Conservation (phyloP, 371 early-diverging fungal genomes). For the Catenaria anguillulae region DNA sequence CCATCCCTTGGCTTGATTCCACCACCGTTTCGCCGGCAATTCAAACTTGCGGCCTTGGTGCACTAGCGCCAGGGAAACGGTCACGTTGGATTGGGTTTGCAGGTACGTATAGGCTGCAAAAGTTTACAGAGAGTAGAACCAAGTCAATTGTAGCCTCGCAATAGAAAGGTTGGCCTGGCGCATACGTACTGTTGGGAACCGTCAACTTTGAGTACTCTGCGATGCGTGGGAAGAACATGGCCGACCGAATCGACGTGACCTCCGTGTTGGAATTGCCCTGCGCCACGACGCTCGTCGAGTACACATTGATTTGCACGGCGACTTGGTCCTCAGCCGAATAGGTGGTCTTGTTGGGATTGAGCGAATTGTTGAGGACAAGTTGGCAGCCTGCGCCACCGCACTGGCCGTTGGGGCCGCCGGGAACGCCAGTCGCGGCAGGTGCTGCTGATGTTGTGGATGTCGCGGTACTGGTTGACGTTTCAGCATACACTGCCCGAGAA, state of each 20-base stretch:
- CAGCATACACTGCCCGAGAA: too few relatives aligned
- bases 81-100: too few relatives aligned
- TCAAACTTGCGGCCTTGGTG: not conserved
- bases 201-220: constrained; percentile 1
- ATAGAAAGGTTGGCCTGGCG: not conserved
- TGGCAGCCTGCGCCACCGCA: too few relatives aligned
- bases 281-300: not conserved
- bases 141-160: not conserved
- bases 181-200: not conserved
- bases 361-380: not conserved
- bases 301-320: not conserved
- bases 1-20: too few relatives aligned
- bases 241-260: not conserved
- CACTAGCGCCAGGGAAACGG: not conserved
- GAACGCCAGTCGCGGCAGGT: too few relatives aligned
- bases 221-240: not conserved
- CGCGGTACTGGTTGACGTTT: too few relatives aligned
- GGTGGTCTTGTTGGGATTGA: not conserved
- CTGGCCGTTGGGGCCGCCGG: too few relatives aligned
- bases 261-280: not conserved
- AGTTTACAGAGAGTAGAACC: too few relatives aligned
- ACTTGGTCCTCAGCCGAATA: not conserved
- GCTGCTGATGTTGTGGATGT: too few relatives aligned
- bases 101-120: not conserved
- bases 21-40: not conserved